Evolutionary conservation across 805 yeast genomes (phyloP).

Genomic region (Yarrowia sp.): DNA sequence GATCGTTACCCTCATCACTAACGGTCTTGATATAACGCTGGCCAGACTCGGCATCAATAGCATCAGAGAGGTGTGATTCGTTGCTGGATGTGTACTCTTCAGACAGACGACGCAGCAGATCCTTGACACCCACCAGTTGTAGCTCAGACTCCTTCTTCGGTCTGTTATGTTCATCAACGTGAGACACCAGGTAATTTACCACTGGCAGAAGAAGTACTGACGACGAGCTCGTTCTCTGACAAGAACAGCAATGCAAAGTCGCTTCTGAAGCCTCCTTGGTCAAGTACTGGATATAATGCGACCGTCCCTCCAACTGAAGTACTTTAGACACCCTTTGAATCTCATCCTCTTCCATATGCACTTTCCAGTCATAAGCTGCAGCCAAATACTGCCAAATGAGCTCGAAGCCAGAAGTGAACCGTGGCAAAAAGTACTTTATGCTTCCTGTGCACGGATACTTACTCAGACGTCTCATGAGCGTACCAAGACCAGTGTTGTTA

Average conservation of each 20-base stretch:
- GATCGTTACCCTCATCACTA: neutral
- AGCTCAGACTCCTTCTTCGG: conserved; percentile 14
- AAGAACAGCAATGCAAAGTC: conserved; percentile 30
- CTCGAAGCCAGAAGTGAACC: conserved; percentile 31
- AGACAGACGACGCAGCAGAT: neutral
- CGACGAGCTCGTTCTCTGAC: neutral
- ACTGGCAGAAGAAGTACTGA: conserved; percentile 18
- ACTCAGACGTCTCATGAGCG: neutral
- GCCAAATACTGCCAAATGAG: conserved; percentile 33
- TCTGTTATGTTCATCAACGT: conserved; percentile 25
- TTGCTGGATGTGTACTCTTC: conserved; percentile 17
- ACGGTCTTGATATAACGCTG: conserved; percentile 23
- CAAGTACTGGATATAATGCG: conserved; percentile 11
- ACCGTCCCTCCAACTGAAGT: conserved; percentile 14
- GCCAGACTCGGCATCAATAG: neutral
- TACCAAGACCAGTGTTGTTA: conserved; percentile 9
- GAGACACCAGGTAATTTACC: conserved; percentile 5
- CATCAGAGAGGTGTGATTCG: conserved; percentile 15
- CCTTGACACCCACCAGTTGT: conserved; percentile 1
- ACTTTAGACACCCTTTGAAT: neutral
- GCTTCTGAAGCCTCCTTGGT: conserved; percentile 14
- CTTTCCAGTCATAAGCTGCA: conserved; percentile 32
- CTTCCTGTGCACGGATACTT: conserved; percentile 6
- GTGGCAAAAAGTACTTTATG: conserved; percentile 13
- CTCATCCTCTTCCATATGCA: conserved; percentile 34